Percentiles rank a stretch among this genome's conserved stretches.
Evolutionary conservation across 2,329 filamentous ascomycete genomes (phyloP).

Genomic region (Penicillium sp.): DNA sequence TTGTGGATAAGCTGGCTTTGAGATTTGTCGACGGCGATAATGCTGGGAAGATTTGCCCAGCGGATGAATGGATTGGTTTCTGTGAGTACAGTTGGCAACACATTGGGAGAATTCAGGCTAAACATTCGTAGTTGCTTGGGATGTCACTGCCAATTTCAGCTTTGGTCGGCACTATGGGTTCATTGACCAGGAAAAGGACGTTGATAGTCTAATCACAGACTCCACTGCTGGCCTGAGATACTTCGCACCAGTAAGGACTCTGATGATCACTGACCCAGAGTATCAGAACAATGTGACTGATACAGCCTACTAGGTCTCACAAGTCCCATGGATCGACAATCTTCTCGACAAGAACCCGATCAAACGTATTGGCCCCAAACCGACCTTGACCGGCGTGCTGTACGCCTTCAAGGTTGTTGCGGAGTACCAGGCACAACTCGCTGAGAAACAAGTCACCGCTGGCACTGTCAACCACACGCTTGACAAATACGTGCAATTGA

Average conservation of each 20-base stretch:
- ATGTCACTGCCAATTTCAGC: constrained; percentile 24
- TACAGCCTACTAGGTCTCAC: constrained; percentile 13
- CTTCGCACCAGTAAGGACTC: constrained; percentile 19
- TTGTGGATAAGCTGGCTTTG: constrained; percentile 23
- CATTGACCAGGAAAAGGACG: constrained; percentile 29
- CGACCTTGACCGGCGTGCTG: constrained; percentile 18
- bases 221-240: constrained; percentile 25
- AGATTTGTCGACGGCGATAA: constrained; percentile 22
- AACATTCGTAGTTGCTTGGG: constrained; percentile 20
- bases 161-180: constrained; percentile 26
- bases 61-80: constrained; percentile 23
- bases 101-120: neutral
- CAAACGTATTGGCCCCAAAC: constrained; percentile 25
- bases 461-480: constrained; percentile 35
- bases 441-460: constrained; percentile 10
- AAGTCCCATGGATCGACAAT: constrained; percentile 29
- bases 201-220: constrained; percentile 24
- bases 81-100: constrained; percentile 11
- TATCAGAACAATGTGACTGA: neutral
- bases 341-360: constrained; percentile 31
- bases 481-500: constrained; percentile 43
- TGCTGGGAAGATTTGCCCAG: constrained; percentile 16
- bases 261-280: too few species aligned
- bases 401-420: constrained; percentile 23
- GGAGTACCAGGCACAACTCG: constrained; percentile 18